Conservation (phyloP, 2,329 filamentous ascomycete genomes). For the Neoascochyta sp. region DNA sequence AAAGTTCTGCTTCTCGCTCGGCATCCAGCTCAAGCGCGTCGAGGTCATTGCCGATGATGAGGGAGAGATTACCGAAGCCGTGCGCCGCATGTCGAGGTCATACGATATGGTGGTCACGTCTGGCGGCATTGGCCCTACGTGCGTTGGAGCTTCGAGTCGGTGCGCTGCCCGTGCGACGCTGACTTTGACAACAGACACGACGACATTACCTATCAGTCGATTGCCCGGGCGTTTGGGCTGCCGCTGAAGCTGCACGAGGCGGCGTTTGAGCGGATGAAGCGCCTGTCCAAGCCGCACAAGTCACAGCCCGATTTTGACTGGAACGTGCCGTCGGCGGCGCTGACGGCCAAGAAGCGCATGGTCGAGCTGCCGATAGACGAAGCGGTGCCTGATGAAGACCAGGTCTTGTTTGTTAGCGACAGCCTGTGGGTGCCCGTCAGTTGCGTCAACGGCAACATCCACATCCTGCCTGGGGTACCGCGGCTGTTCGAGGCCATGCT, state of each 20-base stretch:
- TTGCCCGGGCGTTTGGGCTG: conserved; percentile 82
- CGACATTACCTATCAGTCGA: conserved; percentile 93
- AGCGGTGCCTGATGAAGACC: conserved; percentile 59
- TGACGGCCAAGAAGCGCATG: conserved; percentile 85
- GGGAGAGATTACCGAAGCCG: conserved; percentile 81
- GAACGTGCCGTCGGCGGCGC: conserved; percentile 74
- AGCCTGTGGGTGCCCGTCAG: conserved; percentile 87
- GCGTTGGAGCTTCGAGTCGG: conserved; percentile 38
- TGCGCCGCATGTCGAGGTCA: conserved; percentile 76
- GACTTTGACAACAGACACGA: conserved; percentile 80
- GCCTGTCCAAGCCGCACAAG: conserved; percentile 68
- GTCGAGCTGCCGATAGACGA: conserved; percentile 77
- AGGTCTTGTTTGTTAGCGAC: conserved; percentile 74
- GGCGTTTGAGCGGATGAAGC: conserved; percentile 79
- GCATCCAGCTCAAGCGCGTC: conserved; percentile 71
- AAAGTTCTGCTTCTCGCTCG: conserved; percentile 63
- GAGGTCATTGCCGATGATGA: conserved; percentile 95
- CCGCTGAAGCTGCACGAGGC: conserved; percentile 72
- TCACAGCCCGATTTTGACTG: conserved; percentile 75
- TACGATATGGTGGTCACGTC: conserved; percentile 97
- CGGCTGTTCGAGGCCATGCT: conserved; percentile 76
- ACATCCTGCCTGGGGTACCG: conserved; percentile 89
- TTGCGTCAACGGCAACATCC: conserved; percentile 87
- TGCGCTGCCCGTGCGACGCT: conserved; percentile 11
- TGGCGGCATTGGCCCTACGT: conserved; percentile 95